Evolutionary conservation across 148 eudicot genomes (phyloP).

Genomic region (Suaeda aralocaspica): DNA sequence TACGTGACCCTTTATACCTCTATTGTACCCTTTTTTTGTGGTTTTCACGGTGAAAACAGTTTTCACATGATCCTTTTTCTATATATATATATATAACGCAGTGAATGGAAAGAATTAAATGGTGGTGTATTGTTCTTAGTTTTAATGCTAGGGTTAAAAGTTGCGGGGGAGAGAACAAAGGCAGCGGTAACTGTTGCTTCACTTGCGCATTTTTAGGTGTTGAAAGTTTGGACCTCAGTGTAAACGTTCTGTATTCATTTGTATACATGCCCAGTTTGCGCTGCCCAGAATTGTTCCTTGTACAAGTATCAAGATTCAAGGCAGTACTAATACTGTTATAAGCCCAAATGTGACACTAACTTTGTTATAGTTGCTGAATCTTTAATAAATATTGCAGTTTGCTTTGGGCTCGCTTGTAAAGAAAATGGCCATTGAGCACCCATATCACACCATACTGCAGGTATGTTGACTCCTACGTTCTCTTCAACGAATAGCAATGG

Average conservation of each 20-base stretch:
- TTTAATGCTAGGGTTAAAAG: too few relatives aligned
- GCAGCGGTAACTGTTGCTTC: too few relatives aligned
- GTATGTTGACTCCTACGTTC: conserved; percentile 27
- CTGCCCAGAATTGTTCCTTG: not conserved
- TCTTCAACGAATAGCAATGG: not conserved
- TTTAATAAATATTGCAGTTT: conserved; percentile 52
- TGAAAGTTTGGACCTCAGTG: not conserved
- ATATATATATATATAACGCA: too few relatives aligned
- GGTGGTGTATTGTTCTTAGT: too few relatives aligned
- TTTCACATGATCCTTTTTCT: too few relatives aligned
- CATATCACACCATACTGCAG: conserved; percentile 95
- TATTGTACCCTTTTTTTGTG: too few relatives aligned
- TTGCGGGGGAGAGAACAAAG: too few relatives aligned
- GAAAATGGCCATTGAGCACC: conserved; percentile 96
- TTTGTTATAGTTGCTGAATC: conserved; percentile 10
- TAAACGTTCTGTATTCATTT: not conserved
- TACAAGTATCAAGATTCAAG: conserved; percentile 3
- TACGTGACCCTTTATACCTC: too few relatives aligned
- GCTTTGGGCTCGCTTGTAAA: conserved; percentile 88
- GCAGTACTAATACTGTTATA: not conserved
- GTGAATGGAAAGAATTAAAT: too few relatives aligned
- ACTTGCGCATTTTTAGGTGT: too few relatives aligned
- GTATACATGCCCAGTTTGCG: not conserved
- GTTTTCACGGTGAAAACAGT: too few relatives aligned
- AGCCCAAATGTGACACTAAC: not conserved